Percentiles rank a stretch among this genome's conserved stretches.
These are phyloP conservation scores for Paecilomyces dactylethromorphus DNA, from an alignment of 2,329 filamentous ascomycete species.

Conservation along the genomic window DNA sequence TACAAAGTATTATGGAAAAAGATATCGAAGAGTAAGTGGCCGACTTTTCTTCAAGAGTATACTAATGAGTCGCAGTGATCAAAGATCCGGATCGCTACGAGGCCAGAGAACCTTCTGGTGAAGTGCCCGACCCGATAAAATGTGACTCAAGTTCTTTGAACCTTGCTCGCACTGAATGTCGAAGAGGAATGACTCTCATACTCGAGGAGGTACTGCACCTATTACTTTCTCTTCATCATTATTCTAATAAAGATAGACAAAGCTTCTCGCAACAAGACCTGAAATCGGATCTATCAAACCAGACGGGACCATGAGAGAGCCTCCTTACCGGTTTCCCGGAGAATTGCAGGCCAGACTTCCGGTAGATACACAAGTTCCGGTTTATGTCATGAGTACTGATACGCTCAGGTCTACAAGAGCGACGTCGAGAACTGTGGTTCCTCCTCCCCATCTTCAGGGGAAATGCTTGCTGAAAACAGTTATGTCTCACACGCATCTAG, in stretches of 20 bases:
- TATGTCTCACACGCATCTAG: not conserved
- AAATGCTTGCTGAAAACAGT: not conserved
- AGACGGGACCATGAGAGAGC: conserved; percentile 4
- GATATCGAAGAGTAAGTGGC: conserved; percentile 4
- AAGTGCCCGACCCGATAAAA: conserved; percentile 3
- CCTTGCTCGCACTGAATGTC: conserved; percentile 4
- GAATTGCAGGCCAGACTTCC: conserved; percentile 7
- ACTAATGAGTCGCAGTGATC: conserved; percentile 4
- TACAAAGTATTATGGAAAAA: conserved; percentile 27
- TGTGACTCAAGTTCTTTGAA: conserved; percentile 5
- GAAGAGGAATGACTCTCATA: conserved; percentile 9
- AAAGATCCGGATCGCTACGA: conserved; percentile 4
- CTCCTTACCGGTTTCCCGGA: conserved; percentile 2
- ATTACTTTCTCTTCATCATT: not conserved
- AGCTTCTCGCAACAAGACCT: conserved; percentile 5
- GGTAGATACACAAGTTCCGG: not conserved
- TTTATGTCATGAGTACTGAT: not conserved
- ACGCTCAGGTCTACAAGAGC: not conserved
- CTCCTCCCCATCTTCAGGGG: not conserved
- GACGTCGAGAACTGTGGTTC: not conserved
- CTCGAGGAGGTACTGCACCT: conserved; percentile 5
- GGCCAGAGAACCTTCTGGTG: conserved; percentile 1
- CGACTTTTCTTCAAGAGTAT: not conserved
- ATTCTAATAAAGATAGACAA: conserved; percentile 5
- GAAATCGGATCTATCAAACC: conserved; percentile 4